These are phyloP conservation scores for Triticum dicoccoides DNA, from an alignment of 176 grass and related monocot species.

Conservation along the genomic window DNA sequence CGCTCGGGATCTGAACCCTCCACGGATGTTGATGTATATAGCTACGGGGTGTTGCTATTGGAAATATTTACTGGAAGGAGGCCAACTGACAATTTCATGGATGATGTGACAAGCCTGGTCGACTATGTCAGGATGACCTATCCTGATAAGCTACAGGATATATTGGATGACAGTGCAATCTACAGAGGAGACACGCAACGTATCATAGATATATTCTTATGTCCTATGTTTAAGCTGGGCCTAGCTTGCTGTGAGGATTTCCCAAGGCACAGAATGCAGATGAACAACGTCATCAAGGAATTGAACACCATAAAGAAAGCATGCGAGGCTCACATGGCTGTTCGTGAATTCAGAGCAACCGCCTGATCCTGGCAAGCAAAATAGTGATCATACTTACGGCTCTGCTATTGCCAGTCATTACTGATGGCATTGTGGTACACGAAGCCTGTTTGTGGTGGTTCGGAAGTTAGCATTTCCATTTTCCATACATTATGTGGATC, in stretches of 20 bases:
- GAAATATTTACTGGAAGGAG: conserved; percentile 35
- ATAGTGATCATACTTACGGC: no score
- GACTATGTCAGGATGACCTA: background rate
- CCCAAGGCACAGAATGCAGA: no score
- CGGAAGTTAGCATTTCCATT: no score
- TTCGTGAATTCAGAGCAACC: no score
- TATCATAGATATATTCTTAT: background rate
- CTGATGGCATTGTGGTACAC: no score
- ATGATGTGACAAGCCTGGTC: background rate
- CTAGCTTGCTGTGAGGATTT: background rate
- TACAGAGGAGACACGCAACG: background rate
- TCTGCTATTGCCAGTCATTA: no score
- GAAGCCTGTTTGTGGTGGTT: no score
- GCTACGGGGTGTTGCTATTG: background rate
- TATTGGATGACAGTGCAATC: background rate
- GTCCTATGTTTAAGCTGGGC: background rate
- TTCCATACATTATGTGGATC: no score
- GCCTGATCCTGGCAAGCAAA: no score
- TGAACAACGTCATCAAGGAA: background rate
- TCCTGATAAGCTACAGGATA: conserved; percentile 12
- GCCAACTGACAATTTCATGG: no score
- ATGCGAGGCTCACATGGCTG: background rate
- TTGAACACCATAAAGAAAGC: background rate
- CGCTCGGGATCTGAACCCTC: conserved; percentile 1
- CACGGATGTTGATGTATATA: background rate